Percentiles rank a stretch among this genome's conserved stretches.
These are phyloP conservation scores for Endogone sp. DNA, from an alignment of 192 early-diverging fungal genomes.

Conservation along the genomic window DNA sequence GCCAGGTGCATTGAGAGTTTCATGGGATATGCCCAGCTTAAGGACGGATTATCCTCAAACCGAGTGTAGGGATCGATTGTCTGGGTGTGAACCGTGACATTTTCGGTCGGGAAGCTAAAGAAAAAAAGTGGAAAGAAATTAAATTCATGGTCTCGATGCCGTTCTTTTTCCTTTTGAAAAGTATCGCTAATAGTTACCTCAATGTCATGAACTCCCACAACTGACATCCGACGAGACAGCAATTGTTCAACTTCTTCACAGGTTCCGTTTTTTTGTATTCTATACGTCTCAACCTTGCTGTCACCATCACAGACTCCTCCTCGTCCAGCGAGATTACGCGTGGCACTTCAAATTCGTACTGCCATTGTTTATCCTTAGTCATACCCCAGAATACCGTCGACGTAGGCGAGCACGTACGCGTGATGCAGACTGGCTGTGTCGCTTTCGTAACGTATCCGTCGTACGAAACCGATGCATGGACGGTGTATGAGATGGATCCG, in stretches of 20 bases:
- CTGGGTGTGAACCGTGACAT: constrained; percentile 4
- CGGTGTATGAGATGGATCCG: neutral
- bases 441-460: neutral
- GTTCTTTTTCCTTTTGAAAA: neutral
- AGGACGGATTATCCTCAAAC: constrained; percentile 3
- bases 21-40: constrained; percentile 5
- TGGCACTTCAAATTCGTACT: constrained; percentile 11
- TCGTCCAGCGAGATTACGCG: constrained; percentile 1
- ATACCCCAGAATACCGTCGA: constrained; percentile 12
- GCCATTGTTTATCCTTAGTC: constrained; percentile 6
- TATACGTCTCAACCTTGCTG: neutral
- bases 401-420: neutral
- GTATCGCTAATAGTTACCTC: constrained; percentile 1
- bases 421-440: neutral
- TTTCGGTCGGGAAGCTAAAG: constrained; percentile 5
- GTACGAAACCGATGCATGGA: neutral
- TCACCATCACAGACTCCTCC: neutral
- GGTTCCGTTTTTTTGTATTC: neutral
- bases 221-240: constrained; percentile 9
- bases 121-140: neutral
- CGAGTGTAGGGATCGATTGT: constrained; percentile 4
- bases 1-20: neutral
- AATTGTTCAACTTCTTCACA: neutral
- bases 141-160: neutral
- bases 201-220: constrained; percentile 12